These are phyloP conservation scores for Nakazawaea populi DNA, from an alignment of 805 yeast genomes.

Conservation along the genomic window DNA sequence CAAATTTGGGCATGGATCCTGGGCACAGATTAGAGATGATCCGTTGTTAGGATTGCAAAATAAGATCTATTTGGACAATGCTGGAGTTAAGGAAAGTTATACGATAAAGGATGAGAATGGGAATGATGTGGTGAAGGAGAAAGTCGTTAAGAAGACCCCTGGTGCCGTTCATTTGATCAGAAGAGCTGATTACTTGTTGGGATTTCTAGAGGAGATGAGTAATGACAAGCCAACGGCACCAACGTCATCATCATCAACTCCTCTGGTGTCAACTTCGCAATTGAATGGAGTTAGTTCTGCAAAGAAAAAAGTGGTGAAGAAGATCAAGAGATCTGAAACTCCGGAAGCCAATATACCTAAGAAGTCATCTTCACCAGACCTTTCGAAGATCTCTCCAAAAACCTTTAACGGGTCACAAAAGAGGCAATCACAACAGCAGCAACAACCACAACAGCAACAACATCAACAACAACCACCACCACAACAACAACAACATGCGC, in stretches of 20 bases:
- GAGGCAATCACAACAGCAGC: neutral
- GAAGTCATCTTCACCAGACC: constrained; percentile 14
- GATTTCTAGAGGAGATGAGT: constrained; percentile 50
- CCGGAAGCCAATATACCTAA: neutral
- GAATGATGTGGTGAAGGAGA: constrained; percentile 22
- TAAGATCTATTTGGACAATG: constrained; percentile 63
- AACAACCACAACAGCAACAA: neutral
- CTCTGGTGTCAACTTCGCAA: neutral
- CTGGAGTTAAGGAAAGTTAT: constrained; percentile 20
- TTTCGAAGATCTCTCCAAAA: constrained; percentile 11
- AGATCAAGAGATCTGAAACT: constrained; percentile 4
- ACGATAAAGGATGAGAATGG: constrained; percentile 26
- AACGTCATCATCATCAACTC: constrained; percentile 14
- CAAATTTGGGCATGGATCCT: constrained; percentile 94
- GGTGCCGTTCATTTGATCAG: constrained; percentile 90
- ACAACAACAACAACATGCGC: neutral
- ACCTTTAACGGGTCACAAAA: neutral
- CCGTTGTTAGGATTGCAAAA: constrained; percentile 83
- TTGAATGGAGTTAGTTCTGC: constrained; percentile 2
- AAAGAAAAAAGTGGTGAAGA: constrained; percentile 11
- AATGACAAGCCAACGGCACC: constrained; percentile 17
- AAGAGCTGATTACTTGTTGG: constrained; percentile 80
- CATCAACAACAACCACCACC: neutral
- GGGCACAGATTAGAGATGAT: constrained; percentile 93
- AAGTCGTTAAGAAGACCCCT: constrained; percentile 62